phyloP scores from a whole-genome alignment of 176 grass and related monocot species.

The Triticum dicoccoides region DNA sequence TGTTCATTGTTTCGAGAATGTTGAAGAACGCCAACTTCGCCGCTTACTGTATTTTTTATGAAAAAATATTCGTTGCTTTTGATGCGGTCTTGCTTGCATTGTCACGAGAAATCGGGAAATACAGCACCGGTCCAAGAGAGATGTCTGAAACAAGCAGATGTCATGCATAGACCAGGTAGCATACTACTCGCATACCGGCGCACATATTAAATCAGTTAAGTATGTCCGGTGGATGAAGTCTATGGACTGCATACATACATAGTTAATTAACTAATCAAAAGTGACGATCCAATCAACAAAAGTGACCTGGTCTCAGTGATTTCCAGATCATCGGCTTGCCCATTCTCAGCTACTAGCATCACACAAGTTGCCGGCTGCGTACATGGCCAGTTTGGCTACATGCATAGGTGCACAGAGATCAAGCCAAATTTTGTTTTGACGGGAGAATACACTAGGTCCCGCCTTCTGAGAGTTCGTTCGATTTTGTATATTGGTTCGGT shows the following conservation, averaged over 20 bases:
- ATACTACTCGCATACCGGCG: not conserved
- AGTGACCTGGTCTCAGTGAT: conserved; percentile 25
- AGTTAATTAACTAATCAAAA: not conserved
- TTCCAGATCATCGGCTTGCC: not conserved
- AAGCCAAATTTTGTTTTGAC: not conserved
- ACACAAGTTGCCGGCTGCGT: not conserved
- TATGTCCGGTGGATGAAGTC: no score
- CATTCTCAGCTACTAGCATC: not conserved
- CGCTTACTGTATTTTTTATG: no score
- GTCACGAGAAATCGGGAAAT: not conserved
- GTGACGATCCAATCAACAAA: conserved; percentile 16
- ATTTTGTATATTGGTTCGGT: not conserved
- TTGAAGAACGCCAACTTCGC: not conserved
- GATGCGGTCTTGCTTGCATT: not conserved
- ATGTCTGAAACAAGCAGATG: no score
- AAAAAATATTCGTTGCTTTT: not conserved
- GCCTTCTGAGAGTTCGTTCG: no score
- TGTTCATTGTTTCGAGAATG: not conserved
- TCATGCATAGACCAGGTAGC: no score
- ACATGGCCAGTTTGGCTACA: no score
- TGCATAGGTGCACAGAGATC: conserved; percentile 3
- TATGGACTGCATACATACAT: no score
- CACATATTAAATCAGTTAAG: not conserved
- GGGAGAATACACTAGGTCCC: no score
- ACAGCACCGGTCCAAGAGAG: not conserved